Base-by-base conservation (phyloP, 2,329 filamentous ascomycete species). In the Bipolaris zeicola region DNA sequence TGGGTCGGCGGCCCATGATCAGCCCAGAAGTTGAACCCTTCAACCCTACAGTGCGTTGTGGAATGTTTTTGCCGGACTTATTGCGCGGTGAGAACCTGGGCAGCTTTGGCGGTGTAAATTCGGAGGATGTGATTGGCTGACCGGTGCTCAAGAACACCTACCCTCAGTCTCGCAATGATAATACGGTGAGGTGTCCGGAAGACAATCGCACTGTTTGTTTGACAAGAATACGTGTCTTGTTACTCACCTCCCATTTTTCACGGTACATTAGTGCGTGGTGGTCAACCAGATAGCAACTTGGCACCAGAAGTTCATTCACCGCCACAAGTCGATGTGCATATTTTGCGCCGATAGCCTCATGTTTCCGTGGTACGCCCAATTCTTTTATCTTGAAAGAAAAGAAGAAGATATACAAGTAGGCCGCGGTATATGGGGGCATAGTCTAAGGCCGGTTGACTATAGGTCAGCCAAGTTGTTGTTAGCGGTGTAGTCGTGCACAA, bases 1-100 rank as follows among this genome's bases (percentile, higher is more conserved):
- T 94, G 63, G 91, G 91, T 78, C 89, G 89, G 73, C 91, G 86
- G 74, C 91, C 91, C 91, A 94, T 94, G 60, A 49, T 64, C 50
- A 61, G 56, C 48, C 52, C 53, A 52, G 31, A 20, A 37, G 43
- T 47, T 52, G 53, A 34, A 26, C 39, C 31, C 38, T 47, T 56
- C 36, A 37, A 52, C 38, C 38, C 37, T 56, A 43, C 51, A 39
- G 53, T 56, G 53, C 28, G 49, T 47, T 44, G 44, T 36, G 53
- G 49, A 56, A 56, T 47, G 50, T 56, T 56, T 52, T 51, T 56
- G 53, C 53, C 49, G 53, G 43, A 52, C 51, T 50, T 52, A 56
- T 56, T 41, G 45, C 49, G 53, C 53, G 53, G 53, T 56, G 49
- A 56, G 53, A 22, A 52, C 43, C 49, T 50, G 49, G 53, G 34